These are phyloP conservation scores for Paramecium tetraurelia DNA, from an alignment of 73 alveolate species.

Conservation along the genomic window DNA sequence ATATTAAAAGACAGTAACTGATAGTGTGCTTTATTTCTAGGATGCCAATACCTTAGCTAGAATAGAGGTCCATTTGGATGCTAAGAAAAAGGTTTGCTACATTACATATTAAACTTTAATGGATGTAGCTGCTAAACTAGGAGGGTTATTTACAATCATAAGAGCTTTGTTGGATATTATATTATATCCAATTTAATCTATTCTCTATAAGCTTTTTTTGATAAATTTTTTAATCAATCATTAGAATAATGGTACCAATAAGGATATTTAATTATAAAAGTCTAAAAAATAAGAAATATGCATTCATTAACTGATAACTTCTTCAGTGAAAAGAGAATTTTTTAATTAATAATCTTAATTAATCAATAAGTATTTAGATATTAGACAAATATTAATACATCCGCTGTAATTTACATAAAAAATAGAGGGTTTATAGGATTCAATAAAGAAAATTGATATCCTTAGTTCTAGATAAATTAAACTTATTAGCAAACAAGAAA, in stretches of 20 bases:
- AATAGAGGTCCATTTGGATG: neutral
- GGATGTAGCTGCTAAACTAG: neutral
- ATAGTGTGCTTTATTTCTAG: neutral
- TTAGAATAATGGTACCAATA: neutral
- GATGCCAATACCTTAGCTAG: neutral
- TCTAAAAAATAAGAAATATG: neutral
- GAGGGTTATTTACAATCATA: neutral
- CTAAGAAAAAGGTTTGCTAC: neutral
- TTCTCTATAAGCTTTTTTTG: neutral
- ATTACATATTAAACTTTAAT: neutral
- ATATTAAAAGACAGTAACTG: neutral
- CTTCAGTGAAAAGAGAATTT: neutral
- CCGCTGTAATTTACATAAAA: neutral
- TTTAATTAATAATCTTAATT: neutral
- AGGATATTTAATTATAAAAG: neutral
- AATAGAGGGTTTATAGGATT: neutral
- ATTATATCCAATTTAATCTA: neutral
- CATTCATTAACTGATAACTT: neutral
- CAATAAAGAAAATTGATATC: neutral
- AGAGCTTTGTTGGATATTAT: neutral
- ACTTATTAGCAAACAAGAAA: neutral
- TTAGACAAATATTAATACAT: neutral
- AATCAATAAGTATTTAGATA: neutral
- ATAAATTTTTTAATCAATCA: neutral
- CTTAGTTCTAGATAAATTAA: neutral